Evolutionary conservation across 768 basidiomycete species (phyloP), one percentile per base, ranked within the genome.

Genomic region (Boletus vermiculosoides): DNA sequence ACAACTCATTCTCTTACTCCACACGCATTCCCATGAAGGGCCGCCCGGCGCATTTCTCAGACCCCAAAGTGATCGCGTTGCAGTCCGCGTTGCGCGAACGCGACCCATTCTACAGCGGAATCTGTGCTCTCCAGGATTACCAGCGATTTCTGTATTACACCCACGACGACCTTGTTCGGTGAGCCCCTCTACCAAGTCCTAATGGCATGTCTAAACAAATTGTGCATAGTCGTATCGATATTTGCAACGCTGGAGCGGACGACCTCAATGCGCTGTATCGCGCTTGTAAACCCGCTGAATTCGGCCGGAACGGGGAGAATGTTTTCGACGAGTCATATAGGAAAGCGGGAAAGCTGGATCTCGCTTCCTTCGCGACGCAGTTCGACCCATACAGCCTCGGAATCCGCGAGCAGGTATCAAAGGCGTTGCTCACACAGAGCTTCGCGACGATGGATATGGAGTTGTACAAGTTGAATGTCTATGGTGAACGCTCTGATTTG

Each of bases 381-480:
- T 25, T 25, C 3, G 25, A 25, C 5, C 25, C 25, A 25, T 25
- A 5, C 25, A 25, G 25, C 25, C 25, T 25, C 25, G 25, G 25
- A 5, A 25, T 25, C 25, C 5, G 25, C 25, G 25, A 25, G 25
- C 25, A 25, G 5, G 28, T 30, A 7, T 30, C 28, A 30, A 30
- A 30, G 28, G 28, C 28, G 28, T 30, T 30, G 28, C 6, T 30
- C 28, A 30, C 28, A 1, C 28, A 30, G 28, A 30, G 28, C 28
- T 30, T 30, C 28, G 28, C 28, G 6, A 30, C 28, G 6, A 30
- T 30, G 28, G 28, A 30, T 30, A 23, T 9, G 58, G 75, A 80
- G 59, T 52, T 78, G 3, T 77, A 79, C 16, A 79, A 81, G 56
- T 66, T 80, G 45, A 78, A 80, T 52, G 74, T 80, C 2, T 79